Evolutionary conservation across 352 stramenopile species (phyloP).

Genomic region (Achlya hypogyna): DNA sequence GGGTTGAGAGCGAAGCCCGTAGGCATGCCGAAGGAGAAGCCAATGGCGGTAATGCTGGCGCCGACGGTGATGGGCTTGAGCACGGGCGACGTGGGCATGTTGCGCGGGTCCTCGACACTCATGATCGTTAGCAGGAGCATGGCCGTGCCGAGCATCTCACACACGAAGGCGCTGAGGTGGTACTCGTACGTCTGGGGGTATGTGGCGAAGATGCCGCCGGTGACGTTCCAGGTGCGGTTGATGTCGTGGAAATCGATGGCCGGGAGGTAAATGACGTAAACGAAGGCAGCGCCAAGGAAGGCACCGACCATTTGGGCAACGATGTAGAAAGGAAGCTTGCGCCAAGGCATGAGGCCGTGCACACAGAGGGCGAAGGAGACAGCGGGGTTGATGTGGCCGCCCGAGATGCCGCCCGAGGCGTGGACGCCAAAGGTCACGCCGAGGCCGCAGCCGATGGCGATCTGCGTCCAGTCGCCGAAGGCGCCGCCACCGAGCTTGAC

Average conservation of each 20-base stretch:
- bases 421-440: conserved; percentile 59
- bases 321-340: conserved; percentile 46
- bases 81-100: conserved; percentile 47
- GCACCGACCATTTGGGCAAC: conserved; percentile 42
- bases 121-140: conserved; percentile 60
- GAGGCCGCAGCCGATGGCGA: conserved; percentile 59
- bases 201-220: conserved; percentile 27
- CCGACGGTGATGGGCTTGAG: conserved; percentile 26
- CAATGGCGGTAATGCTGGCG: conserved; percentile 31
- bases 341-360: conserved; percentile 42
- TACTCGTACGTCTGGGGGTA: conserved; percentile 25
- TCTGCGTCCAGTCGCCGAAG: conserved; percentile 29
- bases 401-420: conserved; percentile 40
- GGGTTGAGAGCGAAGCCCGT: conserved; percentile 39
- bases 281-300: conserved; percentile 32
- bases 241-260: conserved; percentile 24
- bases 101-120: conserved; percentile 56
- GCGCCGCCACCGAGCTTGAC: conserved; percentile 26
- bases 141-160: conserved; percentile 46
- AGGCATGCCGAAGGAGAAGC: conserved; percentile 33
- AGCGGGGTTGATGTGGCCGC: conserved; percentile 55
- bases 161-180: conserved; percentile 27
- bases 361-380: conserved; percentile 47
- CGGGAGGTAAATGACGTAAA: conserved; percentile 30
- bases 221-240: conserved; percentile 21